A percentile compares a stretch with the other conserved stretches of the same genome.
Conservation (phyloP, 768 basidiomycete genomes). For the Boletus rubroflammeus region DNA sequence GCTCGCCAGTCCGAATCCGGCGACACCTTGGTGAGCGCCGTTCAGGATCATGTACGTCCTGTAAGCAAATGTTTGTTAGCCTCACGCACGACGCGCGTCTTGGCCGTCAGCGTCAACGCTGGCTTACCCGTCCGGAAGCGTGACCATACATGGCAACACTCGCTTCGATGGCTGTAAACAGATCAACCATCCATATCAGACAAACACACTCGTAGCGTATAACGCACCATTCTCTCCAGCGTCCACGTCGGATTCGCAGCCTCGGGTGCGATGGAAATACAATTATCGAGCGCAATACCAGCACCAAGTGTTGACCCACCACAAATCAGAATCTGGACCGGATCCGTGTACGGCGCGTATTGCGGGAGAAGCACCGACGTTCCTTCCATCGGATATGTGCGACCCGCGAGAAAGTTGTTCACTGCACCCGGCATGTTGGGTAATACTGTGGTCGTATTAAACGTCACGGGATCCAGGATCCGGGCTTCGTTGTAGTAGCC, state of each 20-base stretch:
- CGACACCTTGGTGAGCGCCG: slow-evolving; percentile 65
- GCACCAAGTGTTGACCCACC: slow-evolving; percentile 67
- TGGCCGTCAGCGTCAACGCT: too few relatives aligned
- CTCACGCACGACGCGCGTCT: neutral
- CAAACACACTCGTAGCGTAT: neutral
- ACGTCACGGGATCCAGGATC: slow-evolving; percentile 63
- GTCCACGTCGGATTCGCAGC: slow-evolving; percentile 58
- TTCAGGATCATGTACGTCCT: slow-evolving; percentile 78
- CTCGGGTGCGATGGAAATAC: slow-evolving; percentile 67
- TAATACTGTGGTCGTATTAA: slow-evolving; percentile 53
- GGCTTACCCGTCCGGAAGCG: slow-evolving; percentile 46
- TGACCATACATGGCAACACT: slow-evolving; percentile 74
- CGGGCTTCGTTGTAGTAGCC: slow-evolving; percentile 82
- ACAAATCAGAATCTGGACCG: slow-evolving; percentile 63
- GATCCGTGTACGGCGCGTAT: slow-evolving; percentile 68
- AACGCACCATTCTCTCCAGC: slow-evolving; percentile 73
- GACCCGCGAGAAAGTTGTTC: slow-evolving; percentile 65
- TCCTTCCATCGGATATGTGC: slow-evolving; percentile 77
- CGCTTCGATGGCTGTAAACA: slow-evolving; percentile 56
- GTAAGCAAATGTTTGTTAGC: slow-evolving; percentile 25
- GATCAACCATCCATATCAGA: neutral
- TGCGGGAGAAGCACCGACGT: slow-evolving; percentile 68
- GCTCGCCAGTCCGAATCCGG: slow-evolving; percentile 68
- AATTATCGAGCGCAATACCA: slow-evolving; percentile 57
- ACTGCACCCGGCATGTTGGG: slow-evolving; percentile 78